Evolutionary conservation across 2,329 filamentous ascomycete species (phyloP), one percentile per base, ranked within the genome.

Genomic region (Paraphoma chrysanthemicola): DNA sequence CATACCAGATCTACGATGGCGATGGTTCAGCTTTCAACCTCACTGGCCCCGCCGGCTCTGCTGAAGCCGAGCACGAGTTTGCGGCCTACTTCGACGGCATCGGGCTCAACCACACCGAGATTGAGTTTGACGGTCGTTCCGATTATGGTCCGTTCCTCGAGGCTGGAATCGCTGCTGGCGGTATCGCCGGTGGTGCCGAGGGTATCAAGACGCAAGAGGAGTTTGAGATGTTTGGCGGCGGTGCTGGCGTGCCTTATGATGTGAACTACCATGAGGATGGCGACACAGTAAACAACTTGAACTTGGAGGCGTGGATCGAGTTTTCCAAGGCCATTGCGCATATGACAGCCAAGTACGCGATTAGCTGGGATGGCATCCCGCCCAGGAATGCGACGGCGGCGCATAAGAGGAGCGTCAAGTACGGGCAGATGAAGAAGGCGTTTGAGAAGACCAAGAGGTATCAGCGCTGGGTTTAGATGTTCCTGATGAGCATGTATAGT

Each of bases 241-340:
- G 48, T 14, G 75, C 68, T 1, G 74, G 73, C 5, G 67, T 70
- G 29, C 54, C 65, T 9, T 65, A 59, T 18, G 74, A 77, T 51
- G 54, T 60, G 4, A 73, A 77, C 55, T 78, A 79, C 60, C 77
- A 79, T 52, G 57, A 68, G 48, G 66, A 69, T 10, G 72, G 72
- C 10, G 77, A 79, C 53, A 73, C 61, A 10, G 62, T 74, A 2
- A 67, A 66, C 44, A 78, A 78, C 52, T 55, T 78, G 31, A 68
- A 70, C 49, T 45, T 68, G 43, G 68, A 69, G 1, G 74, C 75
- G 6, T 78, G 84, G 77, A 77, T 83, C 55, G 73, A 82, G 59
- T 86, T 86, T 67, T 79, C 81, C 6, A 80, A 83, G 72, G 83
- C 80, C 47, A 88, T 93, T 63, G 89, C 90, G n/a, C 72, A 76